phyloP scores from a whole-genome alignment of 306 rosid species.

The Sophora flavescens region DNA sequence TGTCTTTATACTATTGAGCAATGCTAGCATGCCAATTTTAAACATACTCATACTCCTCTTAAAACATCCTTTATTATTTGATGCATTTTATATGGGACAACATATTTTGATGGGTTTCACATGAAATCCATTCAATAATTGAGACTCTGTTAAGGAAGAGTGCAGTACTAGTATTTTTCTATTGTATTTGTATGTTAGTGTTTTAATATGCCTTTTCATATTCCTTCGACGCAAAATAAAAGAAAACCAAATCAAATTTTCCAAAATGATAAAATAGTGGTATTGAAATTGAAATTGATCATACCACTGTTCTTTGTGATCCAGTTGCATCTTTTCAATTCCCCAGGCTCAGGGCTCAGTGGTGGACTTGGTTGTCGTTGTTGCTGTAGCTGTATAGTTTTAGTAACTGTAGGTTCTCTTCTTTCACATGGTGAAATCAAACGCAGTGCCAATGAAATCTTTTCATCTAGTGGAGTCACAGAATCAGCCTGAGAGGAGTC shows the following conservation, averaged over 20 bases:
- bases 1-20: neutral
- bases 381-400: constrained; percentile 51
- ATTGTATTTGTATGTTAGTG: neutral
- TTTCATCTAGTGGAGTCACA: constrained; percentile 71
- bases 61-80: too few species aligned
- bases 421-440: constrained; percentile 66
- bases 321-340: constrained; percentile 88
- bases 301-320: constrained; percentile 83
- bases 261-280: neutral
- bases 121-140: too few species aligned
- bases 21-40: too few species aligned
- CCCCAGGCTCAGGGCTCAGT: constrained; percentile 51
- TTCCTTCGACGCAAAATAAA: neutral
- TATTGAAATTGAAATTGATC: constrained; percentile 16
- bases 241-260: neutral
- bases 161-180: too few species aligned
- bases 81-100: too few species aligned
- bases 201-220: neutral
- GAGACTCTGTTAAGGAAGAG: too few species aligned
- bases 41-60: too few species aligned
- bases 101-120: too few species aligned
- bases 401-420: constrained; percentile 58
- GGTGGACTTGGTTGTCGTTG: constrained; percentile 32
- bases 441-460: constrained; percentile 75
- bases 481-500: constrained; percentile 82